Conservation (phyloP, 192 early-diverging fungal species). For the Funneliformis geosporum region DNA sequence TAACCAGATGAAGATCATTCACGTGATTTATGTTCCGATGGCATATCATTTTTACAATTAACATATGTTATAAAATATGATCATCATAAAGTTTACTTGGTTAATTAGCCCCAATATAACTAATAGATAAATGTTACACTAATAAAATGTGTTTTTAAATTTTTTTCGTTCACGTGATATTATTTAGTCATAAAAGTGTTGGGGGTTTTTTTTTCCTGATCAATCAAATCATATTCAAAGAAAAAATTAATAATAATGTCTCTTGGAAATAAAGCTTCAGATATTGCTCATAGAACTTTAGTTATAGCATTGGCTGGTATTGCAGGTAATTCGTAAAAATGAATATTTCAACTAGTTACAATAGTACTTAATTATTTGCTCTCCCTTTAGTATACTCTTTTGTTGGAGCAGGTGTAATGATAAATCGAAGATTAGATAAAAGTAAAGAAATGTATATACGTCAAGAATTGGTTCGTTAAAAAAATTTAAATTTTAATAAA, state of each 20-base stretch:
- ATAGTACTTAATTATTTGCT: background rate
- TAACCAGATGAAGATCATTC: too few species aligned
- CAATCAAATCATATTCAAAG: too few species aligned
- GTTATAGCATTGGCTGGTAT: background rate
- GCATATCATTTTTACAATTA: too few species aligned
- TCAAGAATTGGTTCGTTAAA: background rate
- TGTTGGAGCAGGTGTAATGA: background rate
- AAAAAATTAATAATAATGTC: background rate
- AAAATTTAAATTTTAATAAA: background rate
- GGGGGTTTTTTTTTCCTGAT: too few species aligned
- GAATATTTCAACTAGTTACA: background rate
- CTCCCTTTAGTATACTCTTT: background rate
- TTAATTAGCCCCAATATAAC: too few species aligned
- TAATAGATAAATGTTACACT: too few species aligned
- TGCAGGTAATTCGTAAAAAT: background rate
- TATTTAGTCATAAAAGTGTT: too few species aligned
- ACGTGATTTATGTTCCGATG: too few species aligned
- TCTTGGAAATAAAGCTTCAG: background rate
- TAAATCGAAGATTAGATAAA: background rate
- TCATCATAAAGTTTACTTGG: too few species aligned
- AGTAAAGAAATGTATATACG: background rate
- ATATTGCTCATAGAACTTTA: background rate
- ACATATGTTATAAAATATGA: too few species aligned
- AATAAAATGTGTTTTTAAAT: too few species aligned
- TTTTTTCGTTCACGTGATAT: too few species aligned